Percentiles rank a stretch among this genome's conserved stretches.
Conservation (phyloP, 495 filamentous ascomycete species). For the Letharia columbiana region DNA sequence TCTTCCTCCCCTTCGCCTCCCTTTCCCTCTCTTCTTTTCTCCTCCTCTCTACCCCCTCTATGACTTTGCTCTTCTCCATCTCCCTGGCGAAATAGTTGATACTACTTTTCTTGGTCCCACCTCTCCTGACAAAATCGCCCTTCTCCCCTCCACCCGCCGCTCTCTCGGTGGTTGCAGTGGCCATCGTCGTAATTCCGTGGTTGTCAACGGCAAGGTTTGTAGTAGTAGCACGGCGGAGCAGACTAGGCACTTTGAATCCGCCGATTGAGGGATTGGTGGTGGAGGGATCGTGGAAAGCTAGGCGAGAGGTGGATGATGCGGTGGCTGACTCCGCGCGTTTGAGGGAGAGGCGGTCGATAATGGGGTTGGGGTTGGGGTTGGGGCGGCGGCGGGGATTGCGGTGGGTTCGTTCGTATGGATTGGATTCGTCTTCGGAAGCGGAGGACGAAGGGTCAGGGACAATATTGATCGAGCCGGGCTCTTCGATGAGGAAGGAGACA, state of each 20-base stretch:
- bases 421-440: conserved; percentile 34
- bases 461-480: conserved; percentile 46
- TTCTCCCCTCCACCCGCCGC: conserved; percentile 35
- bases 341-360: conserved; percentile 77
- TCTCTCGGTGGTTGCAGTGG: conserved; percentile 32
- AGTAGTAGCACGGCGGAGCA: conserved; percentile 71
- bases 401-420: conserved; percentile 34
- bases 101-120: conserved; percentile 62
- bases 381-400: conserved; percentile 38
- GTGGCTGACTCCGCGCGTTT: conserved; percentile 56
- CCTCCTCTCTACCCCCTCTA: conserved; percentile 53
- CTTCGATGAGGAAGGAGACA: conserved; percentile 72
- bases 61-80: conserved; percentile 48
- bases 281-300: conserved; percentile 53
- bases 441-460: conserved; percentile 32
- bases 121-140: conserved; percentile 34
- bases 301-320: conserved; percentile 35
- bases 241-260: conserved; percentile 61
- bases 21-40: conserved; percentile 60
- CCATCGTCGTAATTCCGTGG: conserved; percentile 31
- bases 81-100: conserved; percentile 79
- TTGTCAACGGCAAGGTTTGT: conserved; percentile 43
- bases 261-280: conserved; percentile 31
- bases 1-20: conserved; percentile 42
- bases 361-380: conserved; percentile 29